A percentile compares a stretch with the other conserved stretches of the same genome.
Evolutionary conservation across 2,329 filamentous ascomycete genomes (phyloP).

Genomic region (Pseudogymnoascus sp.): DNA sequence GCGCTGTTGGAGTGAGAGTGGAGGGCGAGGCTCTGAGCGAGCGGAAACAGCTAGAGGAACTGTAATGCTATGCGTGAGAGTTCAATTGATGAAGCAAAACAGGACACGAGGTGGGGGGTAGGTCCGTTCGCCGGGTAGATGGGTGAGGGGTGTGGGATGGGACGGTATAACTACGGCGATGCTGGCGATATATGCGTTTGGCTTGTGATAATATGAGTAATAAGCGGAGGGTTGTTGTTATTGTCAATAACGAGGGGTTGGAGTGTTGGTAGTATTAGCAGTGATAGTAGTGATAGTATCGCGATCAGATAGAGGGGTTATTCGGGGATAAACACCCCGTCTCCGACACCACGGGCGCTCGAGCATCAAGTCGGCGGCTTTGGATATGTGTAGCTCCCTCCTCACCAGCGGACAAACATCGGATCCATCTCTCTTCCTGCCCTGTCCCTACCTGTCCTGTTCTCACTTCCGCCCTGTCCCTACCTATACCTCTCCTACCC

Average conservation of each 20-base stretch:
- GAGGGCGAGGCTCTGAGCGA: background rate
- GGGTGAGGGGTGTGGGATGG: background rate
- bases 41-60: background rate
- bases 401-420: too few species aligned
- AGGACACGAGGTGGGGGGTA: background rate
- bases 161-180: background rate
- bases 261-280: too few species aligned
- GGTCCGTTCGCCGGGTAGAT: background rate
- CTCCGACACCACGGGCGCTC: background rate
- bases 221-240: too few species aligned
- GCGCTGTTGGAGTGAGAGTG: background rate
- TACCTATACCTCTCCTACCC: too few species aligned
- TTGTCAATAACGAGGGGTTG: too few species aligned
- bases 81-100: too few species aligned
- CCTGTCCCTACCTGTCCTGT: too few species aligned
- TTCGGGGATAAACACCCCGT: background rate
- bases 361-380: too few species aligned
- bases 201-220: background rate
- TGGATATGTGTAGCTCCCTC: too few species aligned
- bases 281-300: background rate
- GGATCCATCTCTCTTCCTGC: too few species aligned
- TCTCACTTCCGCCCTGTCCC: too few species aligned
- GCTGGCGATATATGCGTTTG: background rate
- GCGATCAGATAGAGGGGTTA: background rate
- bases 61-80: too few species aligned